Evolutionary conservation across 345 rosid species (phyloP).

Genomic region (Eucalyptus sp.): DNA sequence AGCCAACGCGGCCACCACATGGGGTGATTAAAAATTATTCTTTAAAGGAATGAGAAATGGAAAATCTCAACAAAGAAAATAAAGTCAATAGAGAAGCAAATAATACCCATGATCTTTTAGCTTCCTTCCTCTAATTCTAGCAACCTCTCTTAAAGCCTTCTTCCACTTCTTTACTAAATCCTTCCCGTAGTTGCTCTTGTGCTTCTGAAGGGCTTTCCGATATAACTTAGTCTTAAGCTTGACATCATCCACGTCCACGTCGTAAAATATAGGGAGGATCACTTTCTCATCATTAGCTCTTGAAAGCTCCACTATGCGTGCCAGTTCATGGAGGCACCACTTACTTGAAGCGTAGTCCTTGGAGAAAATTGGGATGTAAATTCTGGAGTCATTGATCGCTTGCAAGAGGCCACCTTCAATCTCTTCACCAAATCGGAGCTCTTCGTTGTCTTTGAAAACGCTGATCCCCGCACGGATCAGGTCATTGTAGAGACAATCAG

Average conservation of each 20-base stretch:
- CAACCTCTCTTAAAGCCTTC: not conserved
- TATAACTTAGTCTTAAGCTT: not conserved
- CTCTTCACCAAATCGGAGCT: not conserved
- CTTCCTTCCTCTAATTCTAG: too few species aligned
- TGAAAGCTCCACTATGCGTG: not conserved
- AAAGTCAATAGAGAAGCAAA: too few species aligned
- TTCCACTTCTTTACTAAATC: not conserved
- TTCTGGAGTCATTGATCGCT: not conserved
- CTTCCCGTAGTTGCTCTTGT: rapidly evolving
- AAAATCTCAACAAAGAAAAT: too few species aligned
- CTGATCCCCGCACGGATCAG: not conserved
- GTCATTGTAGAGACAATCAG: not conserved
- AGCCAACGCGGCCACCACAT: too few species aligned
- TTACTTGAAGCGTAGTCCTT: not conserved
- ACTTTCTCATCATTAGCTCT: not conserved
- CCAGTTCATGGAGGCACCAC: not conserved
- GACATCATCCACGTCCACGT: not conserved
- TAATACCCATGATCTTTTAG: too few species aligned
- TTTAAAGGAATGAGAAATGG: too few species aligned
- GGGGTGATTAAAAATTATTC: too few species aligned
- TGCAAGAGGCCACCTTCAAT: not conserved
- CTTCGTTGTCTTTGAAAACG: not conserved
- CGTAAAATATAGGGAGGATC: not conserved
- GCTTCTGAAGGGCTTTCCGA: not conserved
- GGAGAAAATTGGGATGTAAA: not conserved